Percentiles rank a stretch among this genome's conserved stretches.
Evolutionary conservation across 495 filamentous ascomycete genomes (phyloP).

Genomic region (Podospora pseudoanserina): DNA sequence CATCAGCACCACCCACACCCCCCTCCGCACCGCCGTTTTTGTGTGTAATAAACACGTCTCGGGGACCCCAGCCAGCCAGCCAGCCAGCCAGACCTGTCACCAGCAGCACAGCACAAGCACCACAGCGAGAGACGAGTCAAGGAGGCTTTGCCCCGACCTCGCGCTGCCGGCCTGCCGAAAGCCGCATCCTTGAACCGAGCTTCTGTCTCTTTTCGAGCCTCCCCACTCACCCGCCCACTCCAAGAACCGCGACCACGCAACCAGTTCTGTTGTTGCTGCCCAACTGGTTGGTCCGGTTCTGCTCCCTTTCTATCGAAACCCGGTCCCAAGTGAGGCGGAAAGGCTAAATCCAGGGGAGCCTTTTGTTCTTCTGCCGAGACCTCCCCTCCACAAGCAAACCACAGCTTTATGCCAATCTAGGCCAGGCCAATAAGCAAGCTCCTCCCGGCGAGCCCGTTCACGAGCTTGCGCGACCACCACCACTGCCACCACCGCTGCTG

Average conservation of each 20-base stretch:
- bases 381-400: constrained; percentile 12
- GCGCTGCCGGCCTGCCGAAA: constrained; percentile 24
- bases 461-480: constrained; percentile 8
- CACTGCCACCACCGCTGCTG: neutral
- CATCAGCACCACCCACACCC: constrained; percentile 1
- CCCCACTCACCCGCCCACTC: constrained; percentile 22
- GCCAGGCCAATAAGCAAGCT: constrained; percentile 18
- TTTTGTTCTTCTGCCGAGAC: constrained; percentile 16
- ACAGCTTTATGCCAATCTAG: constrained; percentile 1
- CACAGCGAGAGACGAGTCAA: constrained; percentile 1
- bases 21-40: constrained; percentile 2
- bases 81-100: constrained; percentile 1
- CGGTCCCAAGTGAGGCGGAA: constrained; percentile 20
- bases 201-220: constrained; percentile 20
- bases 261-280: constrained; percentile 30
- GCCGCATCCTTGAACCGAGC: constrained; percentile 24
- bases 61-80: constrained; percentile 6
- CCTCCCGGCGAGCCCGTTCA: constrained; percentile 12
- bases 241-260: constrained; percentile 17
- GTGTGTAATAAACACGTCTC: constrained; percentile 10
- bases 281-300: constrained; percentile 21
- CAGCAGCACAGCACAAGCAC: no score
- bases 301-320: constrained; percentile 6
- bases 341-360: constrained; percentile 11
- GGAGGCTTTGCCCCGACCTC: constrained; percentile 12